A percentile compares a stretch with the other conserved stretches of the same genome.
phyloP scores from a whole-genome alignment of 768 basidiomycete genomes.

The Collybiopsis confluens region DNA sequence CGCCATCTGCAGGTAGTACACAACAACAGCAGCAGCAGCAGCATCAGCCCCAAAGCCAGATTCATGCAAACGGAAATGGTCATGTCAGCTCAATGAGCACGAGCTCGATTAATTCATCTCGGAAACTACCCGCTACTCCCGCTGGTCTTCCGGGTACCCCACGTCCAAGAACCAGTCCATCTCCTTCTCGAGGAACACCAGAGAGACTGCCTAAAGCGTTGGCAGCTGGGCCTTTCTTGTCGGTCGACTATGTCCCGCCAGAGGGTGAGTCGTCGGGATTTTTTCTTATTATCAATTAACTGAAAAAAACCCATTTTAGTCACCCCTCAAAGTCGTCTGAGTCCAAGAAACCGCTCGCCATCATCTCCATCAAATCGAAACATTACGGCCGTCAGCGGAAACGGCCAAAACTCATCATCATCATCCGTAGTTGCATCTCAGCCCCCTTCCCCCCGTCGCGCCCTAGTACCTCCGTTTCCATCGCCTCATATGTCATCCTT shows the following conservation, averaged over 20 bases:
- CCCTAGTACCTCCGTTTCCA: background rate
- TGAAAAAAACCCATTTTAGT: background rate
- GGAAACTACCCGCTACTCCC: slow-evolving; percentile 5
- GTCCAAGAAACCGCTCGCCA: background rate
- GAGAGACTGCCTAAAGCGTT: too few species aligned
- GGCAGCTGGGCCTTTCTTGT: background rate
- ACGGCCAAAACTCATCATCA: background rate
- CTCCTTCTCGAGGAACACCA: background rate
- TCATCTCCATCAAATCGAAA: background rate
- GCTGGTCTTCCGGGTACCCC: background rate
- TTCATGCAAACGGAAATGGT: background rate
- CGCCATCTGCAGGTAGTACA: background rate
- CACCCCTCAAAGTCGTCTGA: background rate
- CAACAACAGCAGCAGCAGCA: background rate
- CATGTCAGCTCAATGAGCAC: slow-evolving; percentile 3
- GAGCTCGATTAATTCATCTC: background rate
- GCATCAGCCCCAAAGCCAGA: background rate
- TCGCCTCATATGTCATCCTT: background rate
- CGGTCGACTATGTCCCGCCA: background rate
- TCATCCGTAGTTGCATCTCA: background rate
- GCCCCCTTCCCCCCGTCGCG: background rate
- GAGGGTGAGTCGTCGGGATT: background rate
- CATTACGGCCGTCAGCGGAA: background rate
- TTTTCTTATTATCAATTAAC: background rate
- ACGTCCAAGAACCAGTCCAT: background rate